These are phyloP conservation scores for Trichoderma hamatum DNA, from an alignment of 2,329 filamentous ascomycete genomes.

Conservation along the genomic window DNA sequence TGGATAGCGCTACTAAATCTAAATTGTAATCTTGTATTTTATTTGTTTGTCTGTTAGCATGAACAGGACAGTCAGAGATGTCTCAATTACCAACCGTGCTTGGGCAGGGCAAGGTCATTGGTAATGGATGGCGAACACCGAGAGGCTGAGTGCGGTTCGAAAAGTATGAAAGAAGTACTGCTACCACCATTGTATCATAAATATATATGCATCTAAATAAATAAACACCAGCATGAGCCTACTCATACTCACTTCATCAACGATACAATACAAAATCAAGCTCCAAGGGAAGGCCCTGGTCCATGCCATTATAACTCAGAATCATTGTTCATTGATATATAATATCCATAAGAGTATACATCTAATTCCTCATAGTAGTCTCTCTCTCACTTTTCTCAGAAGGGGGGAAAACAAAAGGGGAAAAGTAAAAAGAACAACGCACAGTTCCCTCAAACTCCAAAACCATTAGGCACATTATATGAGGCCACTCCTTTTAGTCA, in stretches of 20 bases:
- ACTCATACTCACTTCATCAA: not conserved
- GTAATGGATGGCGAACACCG: not conserved
- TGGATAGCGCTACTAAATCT: conserved; percentile 62
- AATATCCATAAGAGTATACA: conserved; percentile 27
- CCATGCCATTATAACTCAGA: not conserved
- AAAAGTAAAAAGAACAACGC: not conserved
- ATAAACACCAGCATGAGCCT: not conserved
- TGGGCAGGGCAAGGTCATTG: not conserved
- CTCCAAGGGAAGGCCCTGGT: not conserved
- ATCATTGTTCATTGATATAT: conserved; percentile 18
- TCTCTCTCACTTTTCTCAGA: conserved; percentile 7
- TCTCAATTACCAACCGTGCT: not conserved
- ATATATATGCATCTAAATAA: not conserved
- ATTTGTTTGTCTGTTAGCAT: not conserved
- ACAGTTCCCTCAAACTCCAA: conserved; percentile 19
- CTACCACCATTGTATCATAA: conserved; percentile 1
- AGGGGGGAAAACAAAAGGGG: not conserved
- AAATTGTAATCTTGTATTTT: conserved; percentile 41
- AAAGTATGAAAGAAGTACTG: not conserved
- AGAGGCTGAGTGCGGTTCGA: not conserved
- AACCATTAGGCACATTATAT: conserved; percentile 12
- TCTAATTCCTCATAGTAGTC: conserved; percentile 19
- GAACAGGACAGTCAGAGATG: not conserved
- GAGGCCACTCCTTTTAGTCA: conserved; percentile 6
- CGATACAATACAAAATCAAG: not conserved